Evolutionary conservation across 2,329 filamentous ascomycete species (phyloP).

Genomic region (Colletotrichum sp.): DNA sequence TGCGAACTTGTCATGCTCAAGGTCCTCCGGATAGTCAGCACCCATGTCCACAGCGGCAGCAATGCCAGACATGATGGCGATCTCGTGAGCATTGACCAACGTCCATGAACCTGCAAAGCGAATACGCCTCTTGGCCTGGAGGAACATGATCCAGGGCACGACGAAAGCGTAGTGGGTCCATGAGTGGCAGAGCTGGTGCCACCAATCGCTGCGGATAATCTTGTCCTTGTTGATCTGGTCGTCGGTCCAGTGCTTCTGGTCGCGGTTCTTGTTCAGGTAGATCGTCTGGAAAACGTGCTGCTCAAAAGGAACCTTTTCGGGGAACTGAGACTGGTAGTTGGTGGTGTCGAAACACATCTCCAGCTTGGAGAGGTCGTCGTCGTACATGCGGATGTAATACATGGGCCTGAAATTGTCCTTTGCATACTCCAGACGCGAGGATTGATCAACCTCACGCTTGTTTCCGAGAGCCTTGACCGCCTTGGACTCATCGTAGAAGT

Average conservation of each 20-base stretch:
- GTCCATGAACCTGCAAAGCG: constrained; percentile 70
- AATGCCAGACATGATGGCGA: constrained; percentile 71
- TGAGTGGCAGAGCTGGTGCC: constrained; percentile 65
- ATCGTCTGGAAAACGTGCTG: constrained; percentile 48
- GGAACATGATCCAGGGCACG: constrained; percentile 70
- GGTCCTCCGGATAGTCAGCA: constrained; percentile 65
- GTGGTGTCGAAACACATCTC: constrained; percentile 74
- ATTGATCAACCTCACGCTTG: constrained; percentile 42
- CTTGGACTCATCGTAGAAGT: constrained; percentile 53
- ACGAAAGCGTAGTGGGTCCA: constrained; percentile 64
- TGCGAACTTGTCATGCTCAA: constrained; percentile 67
- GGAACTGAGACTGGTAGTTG: constrained; percentile 74
- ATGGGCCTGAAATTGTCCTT: constrained; percentile 60
- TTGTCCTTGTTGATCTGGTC: constrained; percentile 57
- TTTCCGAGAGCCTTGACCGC: constrained; percentile 40
- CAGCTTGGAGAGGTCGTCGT: constrained; percentile 56
- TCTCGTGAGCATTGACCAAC: constrained; percentile 70
- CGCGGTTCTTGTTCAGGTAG: constrained; percentile 61
- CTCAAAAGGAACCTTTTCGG: constrained; percentile 42
- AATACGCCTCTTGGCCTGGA: constrained; percentile 65
- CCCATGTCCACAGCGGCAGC: constrained; percentile 72
- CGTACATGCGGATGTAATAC: constrained; percentile 66
- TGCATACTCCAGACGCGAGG: constrained; percentile 42
- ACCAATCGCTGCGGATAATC: constrained; percentile 64
- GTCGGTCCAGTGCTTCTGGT: constrained; percentile 58